Base-by-base conservation (phyloP, 805 yeast genomes). In the Wickerhamomyces alni region DNA sequence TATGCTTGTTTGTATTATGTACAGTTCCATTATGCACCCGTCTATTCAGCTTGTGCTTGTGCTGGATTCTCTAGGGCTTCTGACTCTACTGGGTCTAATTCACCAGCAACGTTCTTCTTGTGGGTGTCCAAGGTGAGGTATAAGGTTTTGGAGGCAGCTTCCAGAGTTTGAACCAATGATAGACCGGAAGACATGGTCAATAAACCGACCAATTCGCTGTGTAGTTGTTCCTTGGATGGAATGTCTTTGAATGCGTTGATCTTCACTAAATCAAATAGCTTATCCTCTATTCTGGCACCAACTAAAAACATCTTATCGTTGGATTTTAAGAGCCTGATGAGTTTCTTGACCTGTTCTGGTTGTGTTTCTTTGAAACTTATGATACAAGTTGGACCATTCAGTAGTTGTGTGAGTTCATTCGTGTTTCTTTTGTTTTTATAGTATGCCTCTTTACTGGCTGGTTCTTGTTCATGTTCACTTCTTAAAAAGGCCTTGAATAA, bases 161-260 rank as follows among this genome's bases (percentile, higher is more conserved):
- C 82, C 56, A 91, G 72, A 15, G 96, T 86, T 64, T 75, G 76
- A 11, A 84, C 94, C 57, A 91, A 72, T 10, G 95, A 95, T 33
- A 87, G 89, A 55, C 97, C 98, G 42, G 95, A 86, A 47, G 86
- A 69, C 41, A 83, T 65, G n/a, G 89, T 80, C 55, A 91, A 75
- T 40, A 87, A 69, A 10, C 95, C 95, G 11, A 83, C 82, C 50
- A 93, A 74, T 70, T 89, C 85, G 9, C 84, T 77, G 42, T 86
- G 93, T 50, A 91, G 66, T 49, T 80, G 79, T 33, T 74, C 77
- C 55, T 80, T 68, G 5, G 79, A 63, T 32, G 95, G 93, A 55
- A 93, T 72, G 28, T 74, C 77, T 66, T 87, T 84, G 68, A 86
- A 84, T 46, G 69, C 51, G 32, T 74, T 67, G 36, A 89, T 62